These are phyloP conservation scores for Kandelia obovata DNA, from an alignment of 345 rosid species.

Conservation along the genomic window DNA sequence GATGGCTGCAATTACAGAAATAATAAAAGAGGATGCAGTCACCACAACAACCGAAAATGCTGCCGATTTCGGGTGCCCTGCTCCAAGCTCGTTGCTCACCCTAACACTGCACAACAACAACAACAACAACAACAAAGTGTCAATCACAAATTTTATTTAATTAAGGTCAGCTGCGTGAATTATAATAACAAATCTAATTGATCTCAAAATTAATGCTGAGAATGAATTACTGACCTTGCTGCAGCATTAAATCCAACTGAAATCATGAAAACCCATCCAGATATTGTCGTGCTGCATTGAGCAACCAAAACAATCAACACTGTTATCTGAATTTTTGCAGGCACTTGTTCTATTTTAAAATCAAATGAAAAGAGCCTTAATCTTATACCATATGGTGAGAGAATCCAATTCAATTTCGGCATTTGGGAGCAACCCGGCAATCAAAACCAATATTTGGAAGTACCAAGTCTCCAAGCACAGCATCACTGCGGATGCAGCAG, in stretches of 20 bases:
- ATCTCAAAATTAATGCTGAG: too few relatives aligned
- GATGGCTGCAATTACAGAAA: slow-evolving; percentile 42
- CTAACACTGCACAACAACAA: slow-evolving; percentile 41
- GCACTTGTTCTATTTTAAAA: background rate
- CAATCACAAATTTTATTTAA: too few relatives aligned
- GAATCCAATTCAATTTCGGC: slow-evolving; percentile 23
- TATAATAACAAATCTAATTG: too few relatives aligned
- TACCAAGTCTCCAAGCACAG: slow-evolving; percentile 30
- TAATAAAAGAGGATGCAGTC: slow-evolving; percentile 38
- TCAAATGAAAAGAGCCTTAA: background rate
- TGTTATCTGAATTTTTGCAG: background rate
- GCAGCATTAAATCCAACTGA: slow-evolving; percentile 31
- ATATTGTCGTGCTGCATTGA: slow-evolving; percentile 24
- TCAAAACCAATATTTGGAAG: slow-evolving; percentile 21
- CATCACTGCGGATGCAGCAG: slow-evolving; percentile 30
- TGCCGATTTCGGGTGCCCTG: slow-evolving; percentile 63
- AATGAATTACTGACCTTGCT: slow-evolving; percentile 14
- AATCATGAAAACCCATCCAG: slow-evolving; percentile 24
- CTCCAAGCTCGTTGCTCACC: slow-evolving; percentile 71
- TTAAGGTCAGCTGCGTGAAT: too few relatives aligned
- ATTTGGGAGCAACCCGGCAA: slow-evolving; percentile 23
- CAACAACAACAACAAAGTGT: too few relatives aligned
- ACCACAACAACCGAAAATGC: slow-evolving; percentile 45
- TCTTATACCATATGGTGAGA: slow-evolving; percentile 23
- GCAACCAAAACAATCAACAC: background rate